Conservation (phyloP, 768 basidiomycete species). For the Mycena albidolilacea region DNA sequence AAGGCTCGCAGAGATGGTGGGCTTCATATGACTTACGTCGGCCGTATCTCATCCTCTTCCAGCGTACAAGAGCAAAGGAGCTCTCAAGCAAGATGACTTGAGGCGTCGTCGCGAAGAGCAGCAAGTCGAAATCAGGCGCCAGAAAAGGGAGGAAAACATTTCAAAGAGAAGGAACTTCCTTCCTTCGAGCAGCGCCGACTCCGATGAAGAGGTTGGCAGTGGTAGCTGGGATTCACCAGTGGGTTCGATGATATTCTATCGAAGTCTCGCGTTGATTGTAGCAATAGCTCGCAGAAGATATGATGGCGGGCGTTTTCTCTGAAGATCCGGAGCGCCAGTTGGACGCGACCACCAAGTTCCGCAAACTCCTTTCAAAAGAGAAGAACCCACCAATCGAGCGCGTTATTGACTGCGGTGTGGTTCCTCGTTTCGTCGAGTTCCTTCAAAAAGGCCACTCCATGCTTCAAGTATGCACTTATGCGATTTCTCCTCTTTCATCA, state of each 20-base stretch:
- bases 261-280: slow-evolving; percentile 29
- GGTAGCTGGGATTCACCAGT: slow-evolving; percentile 87
- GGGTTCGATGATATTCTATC: slow-evolving; percentile 47
- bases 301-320: slow-evolving; percentile 95
- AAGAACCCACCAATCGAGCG: slow-evolving; percentile 99
- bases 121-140: slow-evolving; percentile 98
- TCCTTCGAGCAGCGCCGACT: slow-evolving; percentile 80
- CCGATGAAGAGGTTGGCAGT: slow-evolving; percentile 89
- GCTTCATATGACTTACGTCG: slow-evolving; percentile 47
- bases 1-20: slow-evolving; percentile 82
- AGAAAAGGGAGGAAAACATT: slow-evolving; percentile 99
- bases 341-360: slow-evolving; percentile 98
- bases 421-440: slow-evolving; percentile 97
- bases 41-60: slow-evolving; percentile 50
- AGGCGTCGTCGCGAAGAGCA: slow-evolving; percentile 97
- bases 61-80: slow-evolving; percentile 95
- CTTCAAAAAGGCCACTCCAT: slow-evolving; percentile 83
- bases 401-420: slow-evolving; percentile 97
- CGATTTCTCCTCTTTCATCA: not conserved
- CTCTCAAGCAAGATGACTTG: slow-evolving; percentile 92
- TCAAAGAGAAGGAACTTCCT: slow-evolving; percentile 97
- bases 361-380: slow-evolving; percentile 98
- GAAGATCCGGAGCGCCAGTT: slow-evolving; percentile 93
- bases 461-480: slow-evolving; percentile 76
- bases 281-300: slow-evolving; percentile 84